Conservation (phyloP, 75 land plant genomes). For the Sequoia sempervirens region DNA sequence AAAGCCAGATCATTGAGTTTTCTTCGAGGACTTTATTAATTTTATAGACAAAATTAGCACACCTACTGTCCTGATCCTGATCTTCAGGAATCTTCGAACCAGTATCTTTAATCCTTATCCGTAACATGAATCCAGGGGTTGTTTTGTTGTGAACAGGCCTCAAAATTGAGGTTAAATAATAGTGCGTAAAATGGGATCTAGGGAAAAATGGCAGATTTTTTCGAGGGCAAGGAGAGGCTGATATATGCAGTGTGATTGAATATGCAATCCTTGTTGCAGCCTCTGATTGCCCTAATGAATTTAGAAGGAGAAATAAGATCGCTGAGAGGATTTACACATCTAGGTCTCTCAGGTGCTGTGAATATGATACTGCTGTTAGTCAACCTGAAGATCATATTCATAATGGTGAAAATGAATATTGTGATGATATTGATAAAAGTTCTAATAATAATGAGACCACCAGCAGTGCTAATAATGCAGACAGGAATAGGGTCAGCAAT, state of each 20-base stretch:
- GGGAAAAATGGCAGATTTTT: slow-evolving; percentile 43
- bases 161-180: background rate
- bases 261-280: slow-evolving; percentile 65
- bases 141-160: background rate
- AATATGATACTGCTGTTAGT: slow-evolving; percentile 32
- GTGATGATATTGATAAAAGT: background rate
- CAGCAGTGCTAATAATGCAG: slow-evolving; percentile 14
- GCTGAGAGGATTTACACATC: slow-evolving; percentile 68
- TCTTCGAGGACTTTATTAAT: no score
- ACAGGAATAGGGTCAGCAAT: slow-evolving; percentile 20
- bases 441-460: slow-evolving; percentile 9
- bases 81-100: no score
- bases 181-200: background rate
- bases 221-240: slow-evolving; percentile 1
- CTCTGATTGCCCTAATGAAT: slow-evolving; percentile 63
- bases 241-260: slow-evolving; percentile 72
- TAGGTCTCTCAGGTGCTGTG: slow-evolving; percentile 22
- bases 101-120: background rate
- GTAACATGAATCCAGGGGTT: background rate
- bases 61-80: no score
- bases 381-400: background rate
- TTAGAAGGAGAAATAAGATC: slow-evolving; percentile 53
- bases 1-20: no score
- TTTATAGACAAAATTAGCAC: no score
- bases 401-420: background rate